Evolutionary conservation across 2,329 filamentous ascomycete genomes (phyloP), one percentile per base, ranked within the genome.

Genomic region (Colletotrichum sidae): DNA sequence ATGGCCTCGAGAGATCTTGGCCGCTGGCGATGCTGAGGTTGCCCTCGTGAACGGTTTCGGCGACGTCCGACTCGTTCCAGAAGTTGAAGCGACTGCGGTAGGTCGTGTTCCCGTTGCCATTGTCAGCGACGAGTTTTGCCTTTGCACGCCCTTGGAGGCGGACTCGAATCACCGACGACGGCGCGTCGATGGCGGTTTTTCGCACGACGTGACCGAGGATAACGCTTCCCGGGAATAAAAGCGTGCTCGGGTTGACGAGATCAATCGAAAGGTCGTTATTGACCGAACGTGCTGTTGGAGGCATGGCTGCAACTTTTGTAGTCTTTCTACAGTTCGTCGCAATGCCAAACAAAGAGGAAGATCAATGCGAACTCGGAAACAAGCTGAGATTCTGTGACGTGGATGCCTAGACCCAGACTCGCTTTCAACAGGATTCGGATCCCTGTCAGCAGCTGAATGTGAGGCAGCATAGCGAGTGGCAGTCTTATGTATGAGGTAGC

Each of bases 61-160:
- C 17, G 6, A 65, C 67, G 6, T 56, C 56, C 2, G 38, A 44
- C 2, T 55, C 41, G n/a, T 60, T 47, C 41, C 76, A 70, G 8
- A 76, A 61, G 46, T 68, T 70, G 70, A 73, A 72, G 15, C 71
- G 69, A 3, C 68, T 67, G 10, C 73, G 68, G 35, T 73, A 71
- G 47, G 47, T 45, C 51, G 52, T 56, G 4, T 37, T 67, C 33
- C 34, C 38, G 8, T 57, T 50, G 55, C 69, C 60, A 10, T 51
- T 60, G 4, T n/a, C 52, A 15, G 69, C 53, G 1, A 62, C 35
- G 4, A 73, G 67, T 34, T 72, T 76, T 11, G 73, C 60, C 34
- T 76, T 74, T 8, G 70, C 63, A 9, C 71, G 59, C 1, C 75
- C 75, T 4, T 67, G 46, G 2, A 78, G 60, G 1, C 52, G 63